Conservation (phyloP, 805 yeast genomes). For the Saccharomycopsis fermentans region DNA sequence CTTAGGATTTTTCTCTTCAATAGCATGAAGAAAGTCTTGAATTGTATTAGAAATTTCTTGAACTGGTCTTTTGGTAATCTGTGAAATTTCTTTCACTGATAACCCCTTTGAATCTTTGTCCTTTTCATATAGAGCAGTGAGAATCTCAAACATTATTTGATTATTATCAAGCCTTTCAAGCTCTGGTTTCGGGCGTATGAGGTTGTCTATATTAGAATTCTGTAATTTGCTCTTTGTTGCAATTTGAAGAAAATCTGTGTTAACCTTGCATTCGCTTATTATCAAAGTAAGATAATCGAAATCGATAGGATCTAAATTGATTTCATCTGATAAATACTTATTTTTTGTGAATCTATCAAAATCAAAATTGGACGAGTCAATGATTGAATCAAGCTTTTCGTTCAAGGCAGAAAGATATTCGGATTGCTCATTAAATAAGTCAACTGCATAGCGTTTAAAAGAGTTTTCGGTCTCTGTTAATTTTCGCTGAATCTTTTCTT, state of each 20-base stretch:
- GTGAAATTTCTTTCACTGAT: constrained; percentile 4
- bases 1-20: neutral
- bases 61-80: neutral
- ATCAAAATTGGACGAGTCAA: neutral
- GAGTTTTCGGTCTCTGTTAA: neutral
- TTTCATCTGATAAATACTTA: constrained; percentile 7
- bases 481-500: neutral
- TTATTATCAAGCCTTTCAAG: neutral
- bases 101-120: constrained; percentile 5
- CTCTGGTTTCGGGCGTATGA: constrained; percentile 8
- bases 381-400: neutral
- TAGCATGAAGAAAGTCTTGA: neutral
- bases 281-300: constrained; percentile 13
- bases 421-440: constrained; percentile 2
- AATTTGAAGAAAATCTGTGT: neutral
- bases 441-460: neutral
- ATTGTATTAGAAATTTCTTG: constrained; percentile 2
- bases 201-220: neutral
- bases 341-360: neutral
- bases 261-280: neutral
- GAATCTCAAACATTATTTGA: neutral
- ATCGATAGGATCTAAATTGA: constrained; percentile 16
- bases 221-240: neutral
- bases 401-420: constrained; percentile 1
- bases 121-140: constrained; percentile 5